Conservation (phyloP, 2,329 filamentous ascomycete species). For the Stagonosporopsis rhizophila region DNA sequence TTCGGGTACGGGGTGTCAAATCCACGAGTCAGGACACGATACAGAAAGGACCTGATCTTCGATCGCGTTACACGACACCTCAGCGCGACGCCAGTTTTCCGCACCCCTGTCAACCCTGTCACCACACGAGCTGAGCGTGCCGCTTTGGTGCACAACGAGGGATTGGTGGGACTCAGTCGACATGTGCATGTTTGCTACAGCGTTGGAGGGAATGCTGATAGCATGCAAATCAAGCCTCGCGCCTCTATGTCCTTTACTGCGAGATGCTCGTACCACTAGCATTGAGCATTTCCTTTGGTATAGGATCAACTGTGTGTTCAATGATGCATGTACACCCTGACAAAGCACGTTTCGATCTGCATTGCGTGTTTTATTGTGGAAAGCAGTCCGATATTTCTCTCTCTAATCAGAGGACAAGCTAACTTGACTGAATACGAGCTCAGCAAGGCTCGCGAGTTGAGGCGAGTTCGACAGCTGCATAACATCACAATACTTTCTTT, state of each 20-base stretch:
- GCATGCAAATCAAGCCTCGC: not conserved
- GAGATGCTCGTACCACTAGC: not conserved
- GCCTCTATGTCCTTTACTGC: not conserved
- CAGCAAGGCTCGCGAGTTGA: not conserved
- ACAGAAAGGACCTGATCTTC: conserved; percentile 1
- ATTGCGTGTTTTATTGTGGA: not conserved
- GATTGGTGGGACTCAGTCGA: not conserved
- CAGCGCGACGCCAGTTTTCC: conserved; percentile 3
- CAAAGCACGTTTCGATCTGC: not conserved
- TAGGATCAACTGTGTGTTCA: not conserved
- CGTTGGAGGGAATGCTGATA: too few species aligned
- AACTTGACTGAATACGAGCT: not conserved
- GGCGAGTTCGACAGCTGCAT: not conserved
- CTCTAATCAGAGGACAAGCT: not conserved
- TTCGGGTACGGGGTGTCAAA: conserved; percentile 10
- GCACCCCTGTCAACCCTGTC: not conserved
- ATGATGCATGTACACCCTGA: not conserved
- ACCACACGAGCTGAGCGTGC: conserved; percentile 8
- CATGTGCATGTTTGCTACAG: not conserved
- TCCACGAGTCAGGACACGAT: conserved; percentile 16
- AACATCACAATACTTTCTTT: conserved; percentile 2
- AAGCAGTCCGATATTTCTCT: not conserved
- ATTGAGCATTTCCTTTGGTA: not conserved
- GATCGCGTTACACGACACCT: conserved; percentile 16
- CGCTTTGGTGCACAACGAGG: not conserved